Evolutionary conservation across 2,329 filamentous ascomycete genomes (phyloP), one percentile per base, ranked within the genome.

Genomic region (Colletotrichum liriopes): DNA sequence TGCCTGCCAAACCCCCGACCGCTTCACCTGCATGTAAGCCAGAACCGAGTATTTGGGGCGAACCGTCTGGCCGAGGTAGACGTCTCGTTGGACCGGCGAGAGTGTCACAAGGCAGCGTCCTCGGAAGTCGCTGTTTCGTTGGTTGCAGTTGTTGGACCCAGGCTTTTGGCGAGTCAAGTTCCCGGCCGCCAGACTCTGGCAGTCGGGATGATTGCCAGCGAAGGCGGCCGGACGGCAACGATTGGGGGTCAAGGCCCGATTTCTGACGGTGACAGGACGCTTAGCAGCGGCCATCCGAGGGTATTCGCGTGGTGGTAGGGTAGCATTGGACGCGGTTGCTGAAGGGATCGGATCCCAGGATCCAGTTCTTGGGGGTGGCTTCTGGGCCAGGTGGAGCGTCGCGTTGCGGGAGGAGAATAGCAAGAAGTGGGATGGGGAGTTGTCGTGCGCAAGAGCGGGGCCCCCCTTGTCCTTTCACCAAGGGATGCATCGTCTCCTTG

Each of bases 301-400:
- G 43, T 18, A 51, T 52, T 60, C 55, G 41, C 49, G 45, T 32
- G 39, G 35, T 16, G 54, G 65, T 49, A 70, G 52, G 32, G 65
- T 70, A 29, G 60, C 47, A 60, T 43, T 69, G 65, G 47, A 60
- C 41, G 69, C 51, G 65, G 65, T 72, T 72, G 65, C 69, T 69
- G 59, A 64, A 68, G 70, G 59, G 70, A 69, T 72, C 59, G 32
- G 65, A 64, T 72, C 51, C 56, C n/a, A 72, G 69, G 65, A 59
- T 68, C 51, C 65, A 68, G 52, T 41, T 58, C 35, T 68, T 68
- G 59, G 45, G 69, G 52, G 51, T 59, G 49, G 11, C 20, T 43
- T 52, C 43, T 49, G 45, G 39, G 43, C 64, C 18, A 49, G 67
- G 51, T 62, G 37, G 56, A 67, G 65, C n/a, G 45, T 26, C 56